Evolutionary conservation across 2,329 filamentous ascomycete genomes (phyloP).

Genomic region (Fusarium buxicola): DNA sequence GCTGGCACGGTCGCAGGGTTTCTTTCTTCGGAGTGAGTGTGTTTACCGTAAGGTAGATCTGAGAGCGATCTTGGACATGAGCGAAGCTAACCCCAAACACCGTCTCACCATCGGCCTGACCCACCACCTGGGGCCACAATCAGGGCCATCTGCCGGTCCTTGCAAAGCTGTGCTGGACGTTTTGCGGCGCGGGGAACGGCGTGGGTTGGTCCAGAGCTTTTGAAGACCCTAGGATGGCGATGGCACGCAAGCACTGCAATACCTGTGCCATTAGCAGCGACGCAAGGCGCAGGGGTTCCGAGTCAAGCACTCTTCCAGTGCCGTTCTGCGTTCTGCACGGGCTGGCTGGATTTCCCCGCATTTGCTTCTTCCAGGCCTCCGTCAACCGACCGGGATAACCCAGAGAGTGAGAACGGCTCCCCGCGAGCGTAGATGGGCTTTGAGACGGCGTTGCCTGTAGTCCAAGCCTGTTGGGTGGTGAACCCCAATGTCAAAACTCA

Average conservation of each 20-base stretch:
- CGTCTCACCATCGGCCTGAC: constrained; percentile 33
- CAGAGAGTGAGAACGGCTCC: constrained; percentile 29
- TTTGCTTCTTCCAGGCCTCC: constrained; percentile 37
- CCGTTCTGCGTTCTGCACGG: constrained; percentile 4
- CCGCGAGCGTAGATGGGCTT: constrained; percentile 24
- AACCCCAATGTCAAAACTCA: constrained; percentile 24
- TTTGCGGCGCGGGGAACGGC: background rate
- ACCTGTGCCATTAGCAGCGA: constrained; percentile 10
- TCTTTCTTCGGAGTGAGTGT: constrained; percentile 8
- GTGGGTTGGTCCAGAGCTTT: constrained; percentile 5
- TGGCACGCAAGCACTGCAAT: constrained; percentile 4
- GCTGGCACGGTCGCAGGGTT: constrained; percentile 6
- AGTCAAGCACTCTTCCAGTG: constrained; percentile 33
- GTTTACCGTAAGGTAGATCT: constrained; percentile 29
- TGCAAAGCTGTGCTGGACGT: background rate
- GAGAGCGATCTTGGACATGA: constrained; percentile 32
- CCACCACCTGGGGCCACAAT: constrained; percentile 16
- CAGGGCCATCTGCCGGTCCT: background rate
- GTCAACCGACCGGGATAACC: constrained; percentile 44
- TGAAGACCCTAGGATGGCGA: constrained; percentile 3
- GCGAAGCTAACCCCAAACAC: constrained; percentile 26
- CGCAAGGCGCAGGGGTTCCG: constrained; percentile 15
- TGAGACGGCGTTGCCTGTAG: constrained; percentile 18
- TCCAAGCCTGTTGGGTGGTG: constrained; percentile 32
- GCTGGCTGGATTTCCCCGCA: constrained; percentile 43